Base-by-base conservation (phyloP, 2,329 filamentous ascomycete species). In the Ceratocystis diversiconidia region DNA sequence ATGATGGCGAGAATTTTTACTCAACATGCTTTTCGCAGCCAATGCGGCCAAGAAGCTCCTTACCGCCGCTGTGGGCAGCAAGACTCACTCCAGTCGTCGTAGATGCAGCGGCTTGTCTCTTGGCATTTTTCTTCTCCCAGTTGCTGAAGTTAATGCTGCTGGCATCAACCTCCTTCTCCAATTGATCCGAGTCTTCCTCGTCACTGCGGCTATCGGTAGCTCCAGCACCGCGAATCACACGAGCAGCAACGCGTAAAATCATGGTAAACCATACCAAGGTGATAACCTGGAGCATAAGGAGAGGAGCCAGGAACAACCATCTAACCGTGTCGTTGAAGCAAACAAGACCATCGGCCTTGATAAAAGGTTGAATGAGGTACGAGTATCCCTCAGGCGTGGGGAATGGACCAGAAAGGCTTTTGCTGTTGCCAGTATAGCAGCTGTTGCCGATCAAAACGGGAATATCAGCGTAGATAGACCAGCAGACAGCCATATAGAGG, bases 181-280 rank as follows among this genome's bases (percentile, higher is more conserved):
- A 78, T 19, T 82, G 80, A 52, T 84, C 82, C 2, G 82, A 85
- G 25, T 86, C 89, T 75, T 95, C 91, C 69, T 90, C 90, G 70
- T 96, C 92, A 69, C 90, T 95, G 65, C 94, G 85, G 19, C 85
- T 82, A 72, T 99, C 94, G 69, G 96, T 91, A 4, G 92, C 91
- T 41, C 84, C 80, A 46, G 81, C 83, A 41, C 92, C 92, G 62
- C 81, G 82, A 44, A 97, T 73, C 5, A 97, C 91, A 68, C 87
- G 86, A 68, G 88, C 80, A 25, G 91, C 91, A 1, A 99, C 89
- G 66, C 85, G 84, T 48, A 92, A 76, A 70, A 97, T 96, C 85
- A 96, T 88, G 68, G 79, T 81, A 72, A 97, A 95, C 94, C 94
- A 97, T 68, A 89, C 80, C 44, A 95, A 78, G 41, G 89, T 91